Conservation (phyloP, 768 basidiomycete genomes). For the Suillus occidentalis region DNA sequence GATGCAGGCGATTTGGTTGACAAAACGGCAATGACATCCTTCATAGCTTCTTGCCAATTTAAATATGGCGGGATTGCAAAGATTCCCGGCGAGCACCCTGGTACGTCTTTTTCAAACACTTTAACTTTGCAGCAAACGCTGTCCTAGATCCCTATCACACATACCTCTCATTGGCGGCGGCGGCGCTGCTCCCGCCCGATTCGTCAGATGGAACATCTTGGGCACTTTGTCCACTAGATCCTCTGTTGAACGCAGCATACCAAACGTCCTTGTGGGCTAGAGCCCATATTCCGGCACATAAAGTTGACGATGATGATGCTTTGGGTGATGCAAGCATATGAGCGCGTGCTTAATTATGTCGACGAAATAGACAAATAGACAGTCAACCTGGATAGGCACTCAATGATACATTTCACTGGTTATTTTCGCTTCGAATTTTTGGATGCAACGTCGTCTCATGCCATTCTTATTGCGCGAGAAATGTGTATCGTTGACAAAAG, state of each 20-base stretch:
- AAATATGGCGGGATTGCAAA: conserved; percentile 89
- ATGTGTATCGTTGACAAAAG: not conserved
- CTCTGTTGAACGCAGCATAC: conserved; percentile 66
- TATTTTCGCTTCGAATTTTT: not conserved
- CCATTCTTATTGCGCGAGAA: not conserved
- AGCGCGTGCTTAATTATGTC: not conserved
- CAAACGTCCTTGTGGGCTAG: conserved; percentile 70
- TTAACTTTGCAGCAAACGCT: conserved; percentile 12
- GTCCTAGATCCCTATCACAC: conserved; percentile 90
- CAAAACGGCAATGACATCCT: conserved; percentile 51
- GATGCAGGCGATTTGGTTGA: conserved; percentile 60
- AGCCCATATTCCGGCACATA: conserved; percentile 47
- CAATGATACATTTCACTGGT: not conserved
- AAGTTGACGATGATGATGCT: conserved; percentile 1
- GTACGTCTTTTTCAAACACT: conserved; percentile 38
- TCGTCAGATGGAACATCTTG: conserved; percentile 42
- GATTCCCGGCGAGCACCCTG: conserved; percentile 75
- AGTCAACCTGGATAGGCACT: not conserved
- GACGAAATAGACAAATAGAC: not conserved
- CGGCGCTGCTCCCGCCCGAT: conserved; percentile 64
- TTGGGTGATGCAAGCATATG: not conserved
- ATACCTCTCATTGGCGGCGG: conserved; percentile 82
- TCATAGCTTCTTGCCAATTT: conserved; percentile 79
- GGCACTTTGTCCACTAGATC: conserved; percentile 62
- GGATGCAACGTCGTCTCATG: not conserved